A percentile compares a stretch with the other conserved stretches of the same genome.
phyloP scores from a whole-genome alignment of 805 yeast species.

The Blastobotrys americana region DNA sequence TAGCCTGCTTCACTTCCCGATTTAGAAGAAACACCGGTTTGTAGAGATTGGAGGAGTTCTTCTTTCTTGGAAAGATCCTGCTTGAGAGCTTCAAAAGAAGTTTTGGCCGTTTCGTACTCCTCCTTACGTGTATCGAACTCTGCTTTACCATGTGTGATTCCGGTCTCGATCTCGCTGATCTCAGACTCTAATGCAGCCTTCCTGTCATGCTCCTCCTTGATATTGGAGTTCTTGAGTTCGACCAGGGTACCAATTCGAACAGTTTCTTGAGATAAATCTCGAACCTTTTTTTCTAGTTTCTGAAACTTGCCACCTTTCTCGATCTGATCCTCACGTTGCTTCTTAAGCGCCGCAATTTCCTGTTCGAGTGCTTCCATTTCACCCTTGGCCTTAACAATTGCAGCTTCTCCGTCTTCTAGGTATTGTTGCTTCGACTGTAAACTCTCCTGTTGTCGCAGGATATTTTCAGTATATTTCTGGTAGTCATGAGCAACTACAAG shows the following conservation, averaged over 20 bases:
- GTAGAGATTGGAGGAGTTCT: conserved; percentile 70
- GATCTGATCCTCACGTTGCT: conserved; percentile 49
- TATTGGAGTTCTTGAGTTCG: conserved; percentile 50
- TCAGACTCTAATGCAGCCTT: conserved; percentile 31
- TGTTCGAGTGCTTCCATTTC: conserved; percentile 56
- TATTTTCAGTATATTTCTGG: conserved; percentile 35
- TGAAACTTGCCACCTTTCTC: conserved; percentile 54
- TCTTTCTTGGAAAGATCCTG: conserved; percentile 52
- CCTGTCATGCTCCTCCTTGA: conserved; percentile 45
- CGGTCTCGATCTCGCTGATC: conserved; percentile 30
- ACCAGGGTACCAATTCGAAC: conserved; percentile 62
- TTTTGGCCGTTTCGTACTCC: conserved; percentile 40
- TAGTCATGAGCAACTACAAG: conserved; percentile 76
- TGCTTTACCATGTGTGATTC: conserved; percentile 25
- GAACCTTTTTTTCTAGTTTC: conserved; percentile 52
- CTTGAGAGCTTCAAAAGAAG: conserved; percentile 40
- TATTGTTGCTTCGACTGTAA: conserved; percentile 8
- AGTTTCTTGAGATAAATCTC: conserved; percentile 49
- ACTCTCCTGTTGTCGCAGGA: conserved; percentile 35
- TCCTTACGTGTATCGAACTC: conserved; percentile 38
- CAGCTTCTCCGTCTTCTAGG: conserved; percentile 37
- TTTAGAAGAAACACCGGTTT: conserved; percentile 83
- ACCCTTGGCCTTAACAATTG: conserved; percentile 39
- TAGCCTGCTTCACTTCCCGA: conserved; percentile 77
- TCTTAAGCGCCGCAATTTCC: conserved; percentile 50